Percentiles rank a stretch among this genome's conserved stretches.
These are phyloP conservation scores for Globisporangium splendens DNA, from an alignment of 352 stramenopile species.

Conservation along the genomic window DNA sequence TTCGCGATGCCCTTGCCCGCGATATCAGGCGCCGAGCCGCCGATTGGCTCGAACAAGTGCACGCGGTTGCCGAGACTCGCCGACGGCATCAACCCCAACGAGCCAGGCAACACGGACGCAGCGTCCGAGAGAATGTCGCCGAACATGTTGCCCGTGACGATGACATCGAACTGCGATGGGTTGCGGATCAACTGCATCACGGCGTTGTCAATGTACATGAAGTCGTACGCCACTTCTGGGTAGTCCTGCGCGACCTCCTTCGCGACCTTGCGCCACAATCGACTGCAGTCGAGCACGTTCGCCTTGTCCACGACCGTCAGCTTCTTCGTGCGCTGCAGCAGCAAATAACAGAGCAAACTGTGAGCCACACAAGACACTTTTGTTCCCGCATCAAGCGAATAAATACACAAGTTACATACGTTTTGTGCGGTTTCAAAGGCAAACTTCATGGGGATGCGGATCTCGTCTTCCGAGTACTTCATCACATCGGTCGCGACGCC, in stretches of 20 bases:
- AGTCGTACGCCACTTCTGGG: constrained; percentile 92
- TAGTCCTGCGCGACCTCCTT: constrained; percentile 90
- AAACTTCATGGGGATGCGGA: constrained; percentile 81
- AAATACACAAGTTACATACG: constrained; percentile 21
- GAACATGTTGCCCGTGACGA: constrained; percentile 99
- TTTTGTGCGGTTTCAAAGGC: constrained; percentile 80
- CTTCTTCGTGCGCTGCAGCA: constrained; percentile 88
- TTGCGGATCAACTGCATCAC: constrained; percentile 98
- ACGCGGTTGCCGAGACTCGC: constrained; percentile 90
- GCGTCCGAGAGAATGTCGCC: constrained; percentile 99
- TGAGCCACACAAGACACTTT: no score
- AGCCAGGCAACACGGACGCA: constrained; percentile 96
- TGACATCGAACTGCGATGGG: constrained; percentile 99
- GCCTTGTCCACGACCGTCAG: constrained; percentile 99
- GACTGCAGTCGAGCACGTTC: constrained; percentile 97
- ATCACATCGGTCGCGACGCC: constrained; percentile 92
- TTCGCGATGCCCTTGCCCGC: constrained; percentile 96
- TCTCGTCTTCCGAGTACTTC: constrained; percentile 96
- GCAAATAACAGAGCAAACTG: background rate
- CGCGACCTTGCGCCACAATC: constrained; percentile 90
- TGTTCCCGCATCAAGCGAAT: background rate
- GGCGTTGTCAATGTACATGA: constrained; percentile 99
- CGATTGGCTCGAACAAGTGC: constrained; percentile 97
- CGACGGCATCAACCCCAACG: constrained; percentile 98
- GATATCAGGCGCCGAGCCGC: constrained; percentile 98